Percentiles rank a stretch among this genome's conserved stretches.
phyloP scores from a whole-genome alignment of 768 basidiomycete genomes.

The Lactarius sp. region DNA sequence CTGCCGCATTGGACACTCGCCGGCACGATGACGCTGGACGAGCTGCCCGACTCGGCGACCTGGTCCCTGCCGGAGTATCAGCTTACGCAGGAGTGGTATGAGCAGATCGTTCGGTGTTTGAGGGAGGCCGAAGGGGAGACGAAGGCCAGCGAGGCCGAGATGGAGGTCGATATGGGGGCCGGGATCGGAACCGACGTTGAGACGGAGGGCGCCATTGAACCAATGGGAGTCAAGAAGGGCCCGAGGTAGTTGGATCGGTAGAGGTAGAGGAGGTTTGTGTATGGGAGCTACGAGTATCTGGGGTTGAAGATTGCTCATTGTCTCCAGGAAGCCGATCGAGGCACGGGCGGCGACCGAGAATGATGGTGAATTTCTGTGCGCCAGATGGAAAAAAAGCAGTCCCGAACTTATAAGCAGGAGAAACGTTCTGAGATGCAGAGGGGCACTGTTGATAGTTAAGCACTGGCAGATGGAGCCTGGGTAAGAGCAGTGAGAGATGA shows the following conservation, averaged over 20 bases:
- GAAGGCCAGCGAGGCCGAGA: not conserved
- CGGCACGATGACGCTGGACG: slow-evolving; percentile 2
- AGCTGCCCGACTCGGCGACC: slow-evolving; percentile 5
- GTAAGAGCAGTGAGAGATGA: not conserved
- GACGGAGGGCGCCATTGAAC: not conserved
- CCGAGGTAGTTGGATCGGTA: not conserved
- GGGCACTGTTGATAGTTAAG: no score
- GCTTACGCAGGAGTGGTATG: slow-evolving; percentile 19
- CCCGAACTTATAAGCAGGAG: not conserved
- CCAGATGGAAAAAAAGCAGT: no score
- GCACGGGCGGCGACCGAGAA: no score
- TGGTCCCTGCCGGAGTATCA: slow-evolving; percentile 8
- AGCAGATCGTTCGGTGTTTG: not conserved
- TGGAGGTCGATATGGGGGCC: not conserved
- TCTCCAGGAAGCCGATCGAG: no score
- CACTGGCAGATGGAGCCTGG: no score
- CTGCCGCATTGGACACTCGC: not conserved
- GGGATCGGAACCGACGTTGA: not conserved
- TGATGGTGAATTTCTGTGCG: no score
- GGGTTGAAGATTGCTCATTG: no score
- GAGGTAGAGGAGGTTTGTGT: not conserved
- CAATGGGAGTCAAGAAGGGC: not conserved
- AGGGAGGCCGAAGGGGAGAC: not conserved
- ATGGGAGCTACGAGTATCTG: no score
- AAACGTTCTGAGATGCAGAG: not conserved